Conservation (phyloP, 331 rosid species). For the Malus hybrid region DNA sequence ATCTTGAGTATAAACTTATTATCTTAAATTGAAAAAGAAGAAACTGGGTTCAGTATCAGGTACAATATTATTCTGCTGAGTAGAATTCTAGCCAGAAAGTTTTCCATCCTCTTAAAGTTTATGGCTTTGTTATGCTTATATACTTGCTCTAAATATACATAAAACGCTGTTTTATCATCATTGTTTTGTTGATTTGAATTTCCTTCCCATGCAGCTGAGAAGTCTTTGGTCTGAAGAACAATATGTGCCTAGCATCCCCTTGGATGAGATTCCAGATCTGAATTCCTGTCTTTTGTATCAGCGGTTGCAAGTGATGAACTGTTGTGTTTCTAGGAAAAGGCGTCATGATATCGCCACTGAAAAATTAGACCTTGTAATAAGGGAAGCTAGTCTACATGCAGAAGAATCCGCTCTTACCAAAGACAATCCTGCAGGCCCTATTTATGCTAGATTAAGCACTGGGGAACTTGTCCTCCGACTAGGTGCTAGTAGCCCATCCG, state of each 20-base stretch:
- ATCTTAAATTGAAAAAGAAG: not conserved
- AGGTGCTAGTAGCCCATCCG: slow-evolving; percentile 58
- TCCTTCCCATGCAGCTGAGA: slow-evolving; percentile 57
- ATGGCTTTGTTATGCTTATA: not conserved
- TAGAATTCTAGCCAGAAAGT: not conserved
- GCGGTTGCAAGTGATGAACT: slow-evolving; percentile 86
- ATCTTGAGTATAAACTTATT: not conserved
- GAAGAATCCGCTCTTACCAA: slow-evolving; percentile 29
- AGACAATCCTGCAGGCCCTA: slow-evolving; percentile 33
- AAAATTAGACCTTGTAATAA: slow-evolving; percentile 58
- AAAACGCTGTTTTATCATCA: slow-evolving; percentile 8
- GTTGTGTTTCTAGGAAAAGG: slow-evolving; percentile 86
- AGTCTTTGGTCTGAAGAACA: slow-evolving; percentile 70
- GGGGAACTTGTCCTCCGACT: slow-evolving; percentile 87
- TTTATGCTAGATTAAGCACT: slow-evolving; percentile 56
- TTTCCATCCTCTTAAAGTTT: not conserved
- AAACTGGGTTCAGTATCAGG: not conserved
- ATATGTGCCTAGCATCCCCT: slow-evolving; percentile 62
- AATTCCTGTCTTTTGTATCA: slow-evolving; percentile 81
- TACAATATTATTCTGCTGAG: slow-evolving; percentile 6
- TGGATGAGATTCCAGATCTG: slow-evolving; percentile 83
- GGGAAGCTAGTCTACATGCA: slow-evolving; percentile 43
- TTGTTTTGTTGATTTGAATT: slow-evolving; percentile 8
- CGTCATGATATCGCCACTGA: slow-evolving; percentile 59
- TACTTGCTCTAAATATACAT: not conserved